Base-by-base conservation (phyloP, 2,329 filamentous ascomycete genomes). In the Paracoccidioides lutzii region DNA sequence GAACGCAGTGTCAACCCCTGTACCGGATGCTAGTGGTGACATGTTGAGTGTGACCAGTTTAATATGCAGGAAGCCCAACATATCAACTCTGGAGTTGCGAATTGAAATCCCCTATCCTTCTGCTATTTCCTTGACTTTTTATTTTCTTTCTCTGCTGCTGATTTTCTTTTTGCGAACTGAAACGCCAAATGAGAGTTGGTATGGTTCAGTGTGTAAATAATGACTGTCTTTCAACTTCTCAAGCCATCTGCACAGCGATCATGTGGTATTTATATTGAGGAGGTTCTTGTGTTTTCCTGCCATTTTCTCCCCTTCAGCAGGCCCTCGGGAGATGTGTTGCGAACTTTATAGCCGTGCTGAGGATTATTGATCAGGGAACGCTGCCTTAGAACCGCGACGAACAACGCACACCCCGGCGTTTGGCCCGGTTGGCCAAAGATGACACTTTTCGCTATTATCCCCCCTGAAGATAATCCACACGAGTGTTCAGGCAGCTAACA, bases 41-140 rank as follows among this genome's bases (percentile, higher is more conserved):
- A 30, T 22, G 28, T 22, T 53, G 51, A 44, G 30, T 10, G 15
- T 44, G 43, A 48, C 40, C 33, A 35, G 35, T 42, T 54, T 41
- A 41, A 52, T 43, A 54, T 54, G 53, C 53, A 54, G 32, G 44
- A 48, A 32, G 53, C 53, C 53, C 53, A 54, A 54, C 42, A 33
- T 32, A 33, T 54, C 52, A 15, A 49, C 22, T 15, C 53, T 42
- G 22, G 15, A 22, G 53, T 44, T 44, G 53, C 53, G 42, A 5
- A 32, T 52, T 38, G 7, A 52, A 28, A 22, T 1, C 22, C 32
- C 10, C 10, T 46, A 15, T 46, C 38, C 14, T 14, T 35, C 14
- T 3, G 8, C n/a, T 8, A 5, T 15, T n/a, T 35, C 28, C 28
- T 7, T 45, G 10, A 3, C 4, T 10, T 37, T 42, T 15, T n/a